These are phyloP conservation scores for Aspergillus sclerotiicarbonarius DNA, from an alignment of 495 filamentous ascomycete genomes.

Conservation along the genomic window DNA sequence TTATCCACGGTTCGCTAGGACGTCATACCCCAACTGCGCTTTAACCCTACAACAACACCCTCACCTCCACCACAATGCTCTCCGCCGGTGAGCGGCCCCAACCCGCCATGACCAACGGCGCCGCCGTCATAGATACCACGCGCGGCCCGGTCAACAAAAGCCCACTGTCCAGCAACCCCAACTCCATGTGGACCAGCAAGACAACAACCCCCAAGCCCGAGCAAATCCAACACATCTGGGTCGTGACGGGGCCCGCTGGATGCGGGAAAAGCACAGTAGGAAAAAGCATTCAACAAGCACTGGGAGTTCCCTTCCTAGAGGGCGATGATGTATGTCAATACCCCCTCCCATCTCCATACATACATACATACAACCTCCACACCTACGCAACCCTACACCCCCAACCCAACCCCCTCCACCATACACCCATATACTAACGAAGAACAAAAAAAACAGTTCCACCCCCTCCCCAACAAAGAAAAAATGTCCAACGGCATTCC, in stretches of 20 bases:
- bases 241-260: slow-evolving; percentile 95
- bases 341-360: neutral
- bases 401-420: neutral
- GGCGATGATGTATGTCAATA: slow-evolving; percentile 83
- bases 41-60: too few species aligned
- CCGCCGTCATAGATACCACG: slow-evolving; percentile 25
- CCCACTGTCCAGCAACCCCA: slow-evolving; percentile 22
- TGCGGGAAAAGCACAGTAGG: slow-evolving; percentile 96
- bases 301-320: slow-evolving; percentile 83
- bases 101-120: slow-evolving; percentile 23
- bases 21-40: neutral
- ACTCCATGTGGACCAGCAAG: slow-evolving; percentile 20
- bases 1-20: neutral
- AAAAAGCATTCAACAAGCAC: slow-evolving; percentile 65
- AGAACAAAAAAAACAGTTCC: slow-evolving; percentile 58
- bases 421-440: slow-evolving; percentile 10
- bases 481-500: slow-evolving; percentile 90
- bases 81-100: slow-evolving; percentile 42
- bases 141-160: slow-evolving; percentile 21
- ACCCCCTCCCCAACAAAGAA: slow-evolving; percentile 78
- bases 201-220: slow-evolving; percentile 7
- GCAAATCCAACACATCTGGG: slow-evolving; percentile 79
- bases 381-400: neutral
- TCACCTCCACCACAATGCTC: slow-evolving; percentile 45
- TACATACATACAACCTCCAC: neutral